Evolutionary conservation across 768 basidiomycete species (phyloP), one percentile per base, ranked within the genome.

Genomic region (Hericium coralloides): DNA sequence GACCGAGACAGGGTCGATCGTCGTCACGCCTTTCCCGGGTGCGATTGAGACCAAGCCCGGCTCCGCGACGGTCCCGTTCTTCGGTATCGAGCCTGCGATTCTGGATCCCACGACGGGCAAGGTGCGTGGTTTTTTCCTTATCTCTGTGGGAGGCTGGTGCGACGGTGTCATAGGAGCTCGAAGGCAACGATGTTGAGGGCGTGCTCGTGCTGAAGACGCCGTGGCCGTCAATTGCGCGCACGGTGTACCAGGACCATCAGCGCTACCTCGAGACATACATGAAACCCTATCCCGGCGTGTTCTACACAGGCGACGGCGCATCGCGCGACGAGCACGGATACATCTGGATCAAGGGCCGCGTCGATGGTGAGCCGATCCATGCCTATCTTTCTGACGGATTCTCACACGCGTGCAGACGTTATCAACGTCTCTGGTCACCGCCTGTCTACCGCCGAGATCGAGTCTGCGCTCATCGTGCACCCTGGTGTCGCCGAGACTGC

Each of bases 381-480:
- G 43, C 39, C 15, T 23, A 36, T 4, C 26, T 58, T 18, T 56
- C 7, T 51, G 45, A 22, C 22, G 12, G 26, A 53, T 58, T 48
- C 37, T 20, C 18, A 53, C 41, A 15, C 17, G 49, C 39, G 26
- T 57, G 12, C 64, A 90, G 89, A 95, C 73, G 94, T 97, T 58
- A 97, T 97, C 80, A 98, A 98, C 72, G 95, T 98, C 36, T 95
- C 95, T 43, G 95, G 95, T 1, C 95, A 99, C 71, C 87, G 95
- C 65, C 76, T 99, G 55, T 95, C 92, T 45, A 99, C 95, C 3
- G 95, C 95, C 55, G 95, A 98, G 74, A 97, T 99, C 59, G 95
- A 99, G 74, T 93, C 91, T 2, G 95, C 95, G 7, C 79, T 99
- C 48, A 97, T 99, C 70, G 73, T 91, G 66, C 95, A 98, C 77